phyloP scores from a whole-genome alignment of 2,329 filamentous ascomycete genomes.

The Exophiala phaeomuriformis region DNA sequence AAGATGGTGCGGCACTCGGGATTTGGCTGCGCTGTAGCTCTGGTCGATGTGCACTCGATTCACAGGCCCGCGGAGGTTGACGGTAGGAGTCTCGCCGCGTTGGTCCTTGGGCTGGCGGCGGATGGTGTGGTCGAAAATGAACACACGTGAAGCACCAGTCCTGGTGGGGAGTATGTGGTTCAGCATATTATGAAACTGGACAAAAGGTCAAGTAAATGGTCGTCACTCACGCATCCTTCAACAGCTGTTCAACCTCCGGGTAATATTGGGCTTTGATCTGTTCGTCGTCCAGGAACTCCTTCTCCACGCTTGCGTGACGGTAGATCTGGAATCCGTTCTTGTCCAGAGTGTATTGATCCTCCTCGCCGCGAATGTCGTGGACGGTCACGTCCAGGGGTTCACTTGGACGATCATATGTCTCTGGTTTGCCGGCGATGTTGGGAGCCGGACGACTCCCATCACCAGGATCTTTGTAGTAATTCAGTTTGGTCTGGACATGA shows the following conservation, averaged over 20 bases:
- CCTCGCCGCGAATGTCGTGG: constrained; percentile 41
- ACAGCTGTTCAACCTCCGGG: constrained; percentile 32
- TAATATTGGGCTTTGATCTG: constrained; percentile 33
- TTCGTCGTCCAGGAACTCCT: constrained; percentile 33
- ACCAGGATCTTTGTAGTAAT: constrained; percentile 29
- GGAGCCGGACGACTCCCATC: constrained; percentile 26
- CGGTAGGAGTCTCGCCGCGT: constrained; percentile 14
- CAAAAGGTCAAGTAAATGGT: neutral
- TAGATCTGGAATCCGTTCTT: constrained; percentile 36
- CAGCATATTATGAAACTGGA: neutral
- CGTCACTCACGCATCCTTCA: constrained; percentile 31
- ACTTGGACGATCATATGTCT: constrained; percentile 26
- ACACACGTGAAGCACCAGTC: constrained; percentile 50
- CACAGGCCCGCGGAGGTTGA: constrained; percentile 39
- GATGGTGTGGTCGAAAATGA: constrained; percentile 59
- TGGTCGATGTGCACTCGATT: constrained; percentile 49
- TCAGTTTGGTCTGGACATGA: constrained; percentile 24
- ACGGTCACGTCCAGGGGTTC: constrained; percentile 29
- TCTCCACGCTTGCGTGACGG: constrained; percentile 32
- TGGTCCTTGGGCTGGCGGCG: constrained; percentile 37
- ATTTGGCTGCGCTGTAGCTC: constrained; percentile 39
- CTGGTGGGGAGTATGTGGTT: constrained; percentile 32
- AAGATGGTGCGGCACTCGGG: constrained; percentile 40
- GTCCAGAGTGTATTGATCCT: constrained; percentile 39
- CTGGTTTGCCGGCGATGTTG: constrained; percentile 28